phyloP scores from a whole-genome alignment of 805 yeast species.

The Clavispora asparagi region DNA sequence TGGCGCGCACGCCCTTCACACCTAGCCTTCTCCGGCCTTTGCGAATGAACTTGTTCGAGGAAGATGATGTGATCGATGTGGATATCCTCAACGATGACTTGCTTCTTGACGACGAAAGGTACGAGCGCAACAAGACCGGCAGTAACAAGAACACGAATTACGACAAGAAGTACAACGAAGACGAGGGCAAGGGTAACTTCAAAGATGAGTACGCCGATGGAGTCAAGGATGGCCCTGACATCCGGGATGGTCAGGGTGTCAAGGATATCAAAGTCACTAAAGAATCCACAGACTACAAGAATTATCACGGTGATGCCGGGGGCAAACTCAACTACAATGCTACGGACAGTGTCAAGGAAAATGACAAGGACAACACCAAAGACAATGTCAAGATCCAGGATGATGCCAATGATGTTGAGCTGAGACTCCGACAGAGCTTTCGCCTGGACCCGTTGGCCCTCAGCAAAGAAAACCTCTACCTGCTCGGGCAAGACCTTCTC shows the following conservation, averaged over 20 bases:
- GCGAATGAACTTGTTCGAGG: conserved; percentile 13
- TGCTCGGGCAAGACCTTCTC: not conserved
- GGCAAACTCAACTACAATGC: too few species aligned
- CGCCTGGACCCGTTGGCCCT: not conserved
- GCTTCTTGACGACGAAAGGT: not conserved
- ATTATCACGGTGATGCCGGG: too few species aligned
- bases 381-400: not conserved
- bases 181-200: not conserved
- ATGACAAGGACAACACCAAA: not conserved
- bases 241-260: too few species aligned
- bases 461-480: not conserved
- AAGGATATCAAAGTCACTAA: too few species aligned
- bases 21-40: conserved; percentile 15
- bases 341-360: not conserved
- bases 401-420: not conserved
- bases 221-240: too few species aligned
- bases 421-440: not conserved
- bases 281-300: too few species aligned
- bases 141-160: not conserved
- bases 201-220: too few species aligned
- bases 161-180: not conserved
- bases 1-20: conserved; percentile 7
- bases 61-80: conserved; percentile 13
- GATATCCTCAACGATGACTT: conserved; percentile 14
- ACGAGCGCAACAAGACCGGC: not conserved